Evolutionary conservation across 2,329 filamentous ascomycete genomes (phyloP).

Genomic region (Nannizziopsis barbatae): DNA sequence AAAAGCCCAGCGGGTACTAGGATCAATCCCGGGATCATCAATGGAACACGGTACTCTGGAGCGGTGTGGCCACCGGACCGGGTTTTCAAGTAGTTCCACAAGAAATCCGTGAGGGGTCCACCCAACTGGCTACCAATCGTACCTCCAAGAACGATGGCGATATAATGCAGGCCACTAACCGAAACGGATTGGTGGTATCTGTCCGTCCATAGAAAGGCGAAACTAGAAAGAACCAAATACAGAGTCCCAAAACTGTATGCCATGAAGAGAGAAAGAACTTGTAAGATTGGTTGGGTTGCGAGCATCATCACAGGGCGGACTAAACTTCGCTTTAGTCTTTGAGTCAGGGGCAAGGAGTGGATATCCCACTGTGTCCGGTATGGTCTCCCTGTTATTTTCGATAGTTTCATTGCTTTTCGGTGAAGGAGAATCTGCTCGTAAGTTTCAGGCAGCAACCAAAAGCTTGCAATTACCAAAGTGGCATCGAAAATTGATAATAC

Average conservation of each 20-base stretch:
- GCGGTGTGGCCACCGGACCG: conserved; percentile 28
- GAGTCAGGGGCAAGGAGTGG: conserved; percentile 14
- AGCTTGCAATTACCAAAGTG: background rate
- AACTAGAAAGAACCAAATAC: conserved; percentile 40
- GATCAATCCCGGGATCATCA: conserved; percentile 9
- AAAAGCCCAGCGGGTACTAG: conserved; percentile 13
- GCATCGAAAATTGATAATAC: conserved; percentile 32
- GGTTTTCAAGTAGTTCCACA: conserved; percentile 11
- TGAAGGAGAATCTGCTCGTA: conserved; percentile 16
- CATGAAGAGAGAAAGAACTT: conserved; percentile 18
- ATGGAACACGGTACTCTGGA: conserved; percentile 17
- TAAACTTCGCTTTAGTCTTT: too few species aligned
- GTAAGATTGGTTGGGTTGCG: conserved; percentile 16
- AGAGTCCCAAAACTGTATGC: conserved; percentile 17
- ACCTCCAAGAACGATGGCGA: conserved; percentile 40
- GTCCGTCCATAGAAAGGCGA: conserved; percentile 40
- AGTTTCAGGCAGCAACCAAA: conserved; percentile 2
- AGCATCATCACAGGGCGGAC: conserved; percentile 17
- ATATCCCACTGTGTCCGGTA: conserved; percentile 21
- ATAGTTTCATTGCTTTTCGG: conserved; percentile 32
- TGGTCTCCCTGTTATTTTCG: conserved; percentile 34
- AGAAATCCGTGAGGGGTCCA: conserved; percentile 12
- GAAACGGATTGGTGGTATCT: conserved; percentile 22
- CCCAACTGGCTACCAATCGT: conserved; percentile 13
- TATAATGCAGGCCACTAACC: conserved; percentile 22